Evolutionary conservation across 345 rosid species (phyloP).

Genomic region (Rhizophora mangle): DNA sequence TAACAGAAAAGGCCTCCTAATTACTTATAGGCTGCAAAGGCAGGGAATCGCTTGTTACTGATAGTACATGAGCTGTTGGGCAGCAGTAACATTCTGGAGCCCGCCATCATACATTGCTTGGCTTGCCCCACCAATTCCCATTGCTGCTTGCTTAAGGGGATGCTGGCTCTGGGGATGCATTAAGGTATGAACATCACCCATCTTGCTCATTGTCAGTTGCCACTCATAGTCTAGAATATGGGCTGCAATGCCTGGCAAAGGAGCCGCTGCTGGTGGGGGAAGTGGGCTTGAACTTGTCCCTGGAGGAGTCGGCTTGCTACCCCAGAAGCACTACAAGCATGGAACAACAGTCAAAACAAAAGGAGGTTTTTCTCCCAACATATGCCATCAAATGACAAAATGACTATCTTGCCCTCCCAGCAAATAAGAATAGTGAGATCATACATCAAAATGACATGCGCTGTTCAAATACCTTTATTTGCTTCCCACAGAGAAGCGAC

Average conservation of each 20-base stretch:
- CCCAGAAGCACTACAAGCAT: constrained; percentile 81
- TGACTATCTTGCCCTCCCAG: no score
- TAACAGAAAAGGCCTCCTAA: constrained; percentile 30
- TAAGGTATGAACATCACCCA: constrained; percentile 70
- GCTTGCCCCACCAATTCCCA: constrained; percentile 84
- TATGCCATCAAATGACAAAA: neutral
- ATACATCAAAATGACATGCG: neutral
- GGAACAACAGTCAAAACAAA: neutral
- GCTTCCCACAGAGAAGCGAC: constrained; percentile 74
- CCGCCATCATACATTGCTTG: constrained; percentile 91
- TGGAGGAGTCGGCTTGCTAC: constrained; percentile 88
- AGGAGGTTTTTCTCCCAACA: neutral
- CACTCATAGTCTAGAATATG: constrained; percentile 78
- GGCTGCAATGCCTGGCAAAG: constrained; percentile 68
- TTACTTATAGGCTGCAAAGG: constrained; percentile 30
- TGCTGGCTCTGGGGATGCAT: constrained; percentile 88
- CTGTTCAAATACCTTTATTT: constrained; percentile 59
- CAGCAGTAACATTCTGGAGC: constrained; percentile 76
- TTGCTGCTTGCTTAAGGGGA: constrained; percentile 74
- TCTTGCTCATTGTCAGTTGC: constrained; percentile 75
- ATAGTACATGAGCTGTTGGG: constrained; percentile 93
- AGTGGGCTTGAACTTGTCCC: constrained; percentile 92
- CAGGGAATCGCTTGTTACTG: constrained; percentile 49
- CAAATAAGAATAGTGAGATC: no score
- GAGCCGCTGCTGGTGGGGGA: constrained; percentile 74